Conservation (phyloP, 2,329 filamentous ascomycete genomes). For the Aureobasidium lini region DNA sequence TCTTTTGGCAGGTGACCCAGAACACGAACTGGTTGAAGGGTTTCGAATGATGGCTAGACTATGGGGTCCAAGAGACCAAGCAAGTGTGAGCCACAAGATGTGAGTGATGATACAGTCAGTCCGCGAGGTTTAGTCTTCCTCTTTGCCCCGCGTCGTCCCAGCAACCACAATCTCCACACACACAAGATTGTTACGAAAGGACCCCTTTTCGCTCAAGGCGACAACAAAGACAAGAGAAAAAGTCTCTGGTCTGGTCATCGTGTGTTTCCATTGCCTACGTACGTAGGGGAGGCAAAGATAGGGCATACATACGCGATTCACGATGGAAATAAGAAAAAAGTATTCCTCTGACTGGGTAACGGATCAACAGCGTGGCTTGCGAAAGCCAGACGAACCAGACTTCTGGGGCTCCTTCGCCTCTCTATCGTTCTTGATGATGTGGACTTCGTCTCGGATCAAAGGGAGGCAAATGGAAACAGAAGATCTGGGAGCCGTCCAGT, state of each 20-base stretch:
- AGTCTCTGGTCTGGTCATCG: not conserved
- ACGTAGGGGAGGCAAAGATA: not conserved
- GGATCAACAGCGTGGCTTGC: not conserved
- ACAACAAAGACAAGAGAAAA: not conserved
- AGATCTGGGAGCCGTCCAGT: not conserved
- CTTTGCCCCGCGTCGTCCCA: conserved; percentile 1
- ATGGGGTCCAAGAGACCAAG: not conserved
- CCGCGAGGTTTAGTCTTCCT: not conserved
- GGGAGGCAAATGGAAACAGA: not conserved
- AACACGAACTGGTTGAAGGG: not conserved
- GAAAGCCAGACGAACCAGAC: not conserved
- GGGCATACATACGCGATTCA: not conserved
- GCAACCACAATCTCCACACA: conserved; percentile 5
- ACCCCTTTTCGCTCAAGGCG: not conserved
- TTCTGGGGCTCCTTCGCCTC: not conserved
- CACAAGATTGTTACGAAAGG: not conserved
- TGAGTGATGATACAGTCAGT: conserved; percentile 3
- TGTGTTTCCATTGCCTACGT: not conserved
- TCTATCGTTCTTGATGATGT: not conserved
- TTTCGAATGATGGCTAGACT: not conserved
- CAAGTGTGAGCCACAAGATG: not conserved
- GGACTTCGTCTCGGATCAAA: not conserved
- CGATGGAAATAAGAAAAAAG: not conserved
- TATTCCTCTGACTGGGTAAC: not conserved
- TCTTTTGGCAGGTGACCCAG: not conserved